Conservation (phyloP, 1,284 basidiomycete species). For the Rhodotorula glutinis region DNA sequence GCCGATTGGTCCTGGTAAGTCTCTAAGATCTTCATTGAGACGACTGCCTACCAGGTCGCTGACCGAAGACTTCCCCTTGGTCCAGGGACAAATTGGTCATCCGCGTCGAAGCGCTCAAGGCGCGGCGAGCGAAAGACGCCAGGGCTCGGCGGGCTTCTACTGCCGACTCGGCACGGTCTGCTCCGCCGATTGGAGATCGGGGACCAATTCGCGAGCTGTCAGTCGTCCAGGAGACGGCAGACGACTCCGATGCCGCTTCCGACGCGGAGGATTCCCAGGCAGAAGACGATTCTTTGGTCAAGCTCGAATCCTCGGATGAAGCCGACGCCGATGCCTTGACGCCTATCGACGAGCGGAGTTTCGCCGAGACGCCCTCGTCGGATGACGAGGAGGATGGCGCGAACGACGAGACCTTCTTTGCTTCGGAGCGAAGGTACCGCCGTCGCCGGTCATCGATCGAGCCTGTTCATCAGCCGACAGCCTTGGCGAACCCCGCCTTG, state of each 20-base stretch:
- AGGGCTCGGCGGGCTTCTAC: neutral
- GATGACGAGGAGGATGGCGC: constrained; percentile 1
- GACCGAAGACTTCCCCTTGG: neutral
- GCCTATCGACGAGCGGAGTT: neutral
- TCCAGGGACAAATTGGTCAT: constrained; percentile 31
- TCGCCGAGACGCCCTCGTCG: neutral
- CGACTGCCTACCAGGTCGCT: neutral
- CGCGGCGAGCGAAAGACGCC: constrained; percentile 31
- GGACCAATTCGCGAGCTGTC: neutral
- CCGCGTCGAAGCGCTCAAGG: constrained; percentile 38
- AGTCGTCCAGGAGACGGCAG: neutral
- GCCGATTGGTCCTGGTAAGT: constrained; percentile 35
- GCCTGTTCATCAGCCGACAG: constrained; percentile 23
- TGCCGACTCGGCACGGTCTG: neutral
- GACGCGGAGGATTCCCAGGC: neutral
- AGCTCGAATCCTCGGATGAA: neutral
- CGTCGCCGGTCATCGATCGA: constrained; percentile 21
- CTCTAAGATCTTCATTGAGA: neutral
- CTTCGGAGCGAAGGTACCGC: neutral
- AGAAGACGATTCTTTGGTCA: neutral
- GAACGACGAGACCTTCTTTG: constrained; percentile 37
- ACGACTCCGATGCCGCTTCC: neutral
- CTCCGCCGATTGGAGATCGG: neutral
- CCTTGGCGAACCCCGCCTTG: constrained; percentile 29
- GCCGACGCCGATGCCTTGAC: neutral